Percentiles rank a stretch among this genome's conserved stretches.
phyloP scores from a whole-genome alignment of 2,329 filamentous ascomycete species.

The Sporothrix brunneoviolacea region DNA sequence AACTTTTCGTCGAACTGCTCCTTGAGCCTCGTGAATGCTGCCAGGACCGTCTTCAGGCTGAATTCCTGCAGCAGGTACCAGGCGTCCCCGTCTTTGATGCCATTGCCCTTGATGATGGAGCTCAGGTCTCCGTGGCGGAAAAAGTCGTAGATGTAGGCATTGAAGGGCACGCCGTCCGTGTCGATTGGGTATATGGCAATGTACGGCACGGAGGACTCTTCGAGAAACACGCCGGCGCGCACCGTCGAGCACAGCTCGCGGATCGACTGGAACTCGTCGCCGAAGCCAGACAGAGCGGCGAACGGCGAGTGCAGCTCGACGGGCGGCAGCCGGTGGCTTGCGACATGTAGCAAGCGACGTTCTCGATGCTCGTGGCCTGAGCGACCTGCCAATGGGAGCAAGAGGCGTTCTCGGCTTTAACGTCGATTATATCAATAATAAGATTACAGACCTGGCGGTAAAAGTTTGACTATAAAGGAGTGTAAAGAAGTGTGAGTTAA shows the following conservation, averaged over 20 bases:
- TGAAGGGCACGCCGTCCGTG: constrained; percentile 41
- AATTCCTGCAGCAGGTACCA: constrained; percentile 65
- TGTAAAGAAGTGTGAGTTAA: no score
- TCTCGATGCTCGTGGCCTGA: constrained; percentile 39
- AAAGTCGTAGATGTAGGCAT: constrained; percentile 69
- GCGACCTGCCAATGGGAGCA: constrained; percentile 17
- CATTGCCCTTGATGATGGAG: constrained; percentile 57
- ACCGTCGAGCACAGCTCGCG: constrained; percentile 60
- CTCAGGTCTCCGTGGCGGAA: constrained; percentile 63
- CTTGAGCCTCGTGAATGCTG: constrained; percentile 51
- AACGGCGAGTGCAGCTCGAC: constrained; percentile 57
- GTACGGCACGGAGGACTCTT: constrained; percentile 65
- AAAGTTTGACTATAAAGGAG: constrained; percentile 50
- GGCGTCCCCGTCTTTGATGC: constrained; percentile 58
- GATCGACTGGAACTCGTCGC: constrained; percentile 57
- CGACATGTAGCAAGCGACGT: constrained; percentile 35
- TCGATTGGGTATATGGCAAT: constrained; percentile 56
- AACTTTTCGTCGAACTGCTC: constrained; percentile 60
- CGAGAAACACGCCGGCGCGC: constrained; percentile 65
- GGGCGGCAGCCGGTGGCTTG: no score
- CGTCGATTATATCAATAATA: constrained; percentile 35
- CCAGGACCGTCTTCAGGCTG: constrained; percentile 46
- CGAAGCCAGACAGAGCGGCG: constrained; percentile 61
- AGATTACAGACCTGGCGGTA: constrained; percentile 48
- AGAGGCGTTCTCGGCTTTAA: neutral